Evolutionary conservation across 2,329 filamentous ascomycete genomes (phyloP), one percentile per base, ranked within the genome.

Genomic region (Colletotrichum filicis): DNA sequence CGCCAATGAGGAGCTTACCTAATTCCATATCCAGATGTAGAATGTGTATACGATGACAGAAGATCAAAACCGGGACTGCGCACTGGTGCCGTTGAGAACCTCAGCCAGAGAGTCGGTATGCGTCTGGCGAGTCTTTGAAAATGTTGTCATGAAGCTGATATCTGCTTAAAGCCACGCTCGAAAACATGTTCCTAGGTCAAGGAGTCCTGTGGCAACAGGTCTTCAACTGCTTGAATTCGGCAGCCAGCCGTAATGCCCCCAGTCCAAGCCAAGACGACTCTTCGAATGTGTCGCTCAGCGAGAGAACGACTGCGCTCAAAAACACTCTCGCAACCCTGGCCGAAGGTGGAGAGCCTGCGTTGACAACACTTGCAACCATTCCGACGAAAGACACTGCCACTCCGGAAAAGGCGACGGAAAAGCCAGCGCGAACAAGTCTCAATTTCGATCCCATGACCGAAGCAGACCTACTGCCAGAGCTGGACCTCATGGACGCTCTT

Each of bases 151-250:
- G 12, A 14, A 24, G 49, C 49, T 59, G 11, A 24, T 57, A 75
- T 22, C 59, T 19, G 16, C 2, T 16, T 53, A 19, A 35, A 70
- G 76, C 75, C 16, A 75, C 76, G 4, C 76, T 83, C 8, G 82
- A 83, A 67, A 80, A 82, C 62, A 83, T 83, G 82, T 83, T 83
- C 65, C 77, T 83, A 2, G 81, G 81, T 1, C 81, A 83, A 53
- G 79, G 81, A 2, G 71, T 83, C 11, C 70, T 83, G 5, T 81
- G 79, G 79, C 80, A 83, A 61, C 80, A 83, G 57, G 75, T 83
- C 5, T 81, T 78, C 53, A 68, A 75, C 57, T 67, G 69, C n/a
- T 37, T 76, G 16, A 70, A 57, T 30, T 49, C 46, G 11, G 42
- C 66, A 6, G 53, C 58, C 14, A 56, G 49, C 11, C 52, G 24